Evolutionary conservation across 2,329 filamentous ascomycete species (phyloP), one percentile per base, ranked within the genome.

Genomic region (Laburnicola sp.): DNA sequence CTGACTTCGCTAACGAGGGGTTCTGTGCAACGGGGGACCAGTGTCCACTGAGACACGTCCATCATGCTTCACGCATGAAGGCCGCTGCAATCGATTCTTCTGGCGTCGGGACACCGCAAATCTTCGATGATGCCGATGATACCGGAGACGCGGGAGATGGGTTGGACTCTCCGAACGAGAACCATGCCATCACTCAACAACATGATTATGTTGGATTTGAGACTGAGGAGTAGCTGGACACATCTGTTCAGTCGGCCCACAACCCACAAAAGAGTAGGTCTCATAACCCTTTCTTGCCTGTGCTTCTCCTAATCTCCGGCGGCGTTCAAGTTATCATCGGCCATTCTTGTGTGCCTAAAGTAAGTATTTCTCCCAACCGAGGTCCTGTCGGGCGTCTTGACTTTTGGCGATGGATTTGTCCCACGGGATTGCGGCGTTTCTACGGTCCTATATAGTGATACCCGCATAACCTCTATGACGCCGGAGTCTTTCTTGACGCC

Each of bases 1-100:
- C 94, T 56, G 89, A 96, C 72, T 97, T 95, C 78, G 89, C 90
- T 81, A 96, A 96, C 75, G 90, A 84, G 54, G 93, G 93, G 65
- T 79, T 80, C 56, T 99, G 94, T 83, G 51, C 42, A 86, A 85
- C 71, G 85, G 83, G 71, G 85, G 53, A 86, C 74, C 86, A 86
- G 60, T 97, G 93, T 79, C 88, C 87, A 70, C 82, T 96, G 48
- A 88, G 86, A 53, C 94, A 99, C 76, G 85, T 93, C 70, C 89
- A 94, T 28, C 63, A 64, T 38, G 68, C 66, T 9, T 59, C 60
- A 45, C 59, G 65, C 10, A 63, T 68, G 59, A 63, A 62, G 38
- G 34, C 55, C 27, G 43, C 43, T 30, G 34, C 34, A 22, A 31
- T 26, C 35, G 25, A 22, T n/a, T 37, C 34, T 22, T 45, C 43